Conservation (phyloP, 2,329 filamentous ascomycete genomes). For the Capronia epimyces region DNA sequence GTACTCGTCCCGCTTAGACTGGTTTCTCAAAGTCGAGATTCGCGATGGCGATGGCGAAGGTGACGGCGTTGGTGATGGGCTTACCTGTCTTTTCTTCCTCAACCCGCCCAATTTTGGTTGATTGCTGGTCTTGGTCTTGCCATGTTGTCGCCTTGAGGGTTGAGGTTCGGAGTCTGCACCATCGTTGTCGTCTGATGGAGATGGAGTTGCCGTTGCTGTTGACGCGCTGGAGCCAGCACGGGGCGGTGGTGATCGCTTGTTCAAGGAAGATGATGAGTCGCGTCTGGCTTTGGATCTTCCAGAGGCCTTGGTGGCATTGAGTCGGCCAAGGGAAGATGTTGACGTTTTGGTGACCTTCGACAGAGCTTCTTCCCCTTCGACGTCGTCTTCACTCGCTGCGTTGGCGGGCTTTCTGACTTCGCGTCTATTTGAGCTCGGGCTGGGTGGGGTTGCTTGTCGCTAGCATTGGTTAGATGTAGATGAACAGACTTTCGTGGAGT, state of each 20-base stretch:
- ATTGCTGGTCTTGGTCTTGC: background rate
- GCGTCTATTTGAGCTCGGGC: constrained; percentile 2
- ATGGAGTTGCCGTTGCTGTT: constrained; percentile 17
- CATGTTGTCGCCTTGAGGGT: background rate
- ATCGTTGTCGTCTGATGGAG: constrained; percentile 18
- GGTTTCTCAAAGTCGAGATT: constrained; percentile 16
- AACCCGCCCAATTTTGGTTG: constrained; percentile 8
- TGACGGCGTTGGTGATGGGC: constrained; percentile 22
- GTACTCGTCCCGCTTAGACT: too few relatives aligned
- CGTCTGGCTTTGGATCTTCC: constrained; percentile 1
- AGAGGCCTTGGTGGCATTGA: constrained; percentile 17
- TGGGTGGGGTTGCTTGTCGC: constrained; percentile 24
- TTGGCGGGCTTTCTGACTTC: background rate
- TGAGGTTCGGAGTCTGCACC: constrained; percentile 1
- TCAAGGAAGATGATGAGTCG: background rate
- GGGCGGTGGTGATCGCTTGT: background rate
- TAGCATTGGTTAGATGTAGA: background rate
- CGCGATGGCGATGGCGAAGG: constrained; percentile 9
- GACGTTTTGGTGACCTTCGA: constrained; percentile 5
- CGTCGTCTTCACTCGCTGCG: constrained; percentile 1
- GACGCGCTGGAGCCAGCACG: constrained; percentile 7
- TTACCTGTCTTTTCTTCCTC: constrained; percentile 11
- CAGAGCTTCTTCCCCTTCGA: constrained; percentile 10
- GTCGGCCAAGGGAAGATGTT: constrained; percentile 6
- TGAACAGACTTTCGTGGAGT: background rate